phyloP scores from a whole-genome alignment of 129 eudicot genomes.

The Flaveria brownii region DNA sequence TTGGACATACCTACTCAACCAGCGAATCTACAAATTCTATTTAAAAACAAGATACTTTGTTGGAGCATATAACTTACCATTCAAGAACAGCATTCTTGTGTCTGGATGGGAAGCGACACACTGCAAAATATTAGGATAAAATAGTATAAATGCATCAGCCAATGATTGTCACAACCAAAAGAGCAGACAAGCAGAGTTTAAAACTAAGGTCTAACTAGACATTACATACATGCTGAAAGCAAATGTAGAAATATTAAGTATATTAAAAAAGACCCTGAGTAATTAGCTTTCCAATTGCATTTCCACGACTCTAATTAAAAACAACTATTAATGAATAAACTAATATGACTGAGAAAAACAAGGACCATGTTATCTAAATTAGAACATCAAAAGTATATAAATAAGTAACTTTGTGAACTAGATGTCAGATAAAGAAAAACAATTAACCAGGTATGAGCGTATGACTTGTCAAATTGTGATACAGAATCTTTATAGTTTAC shows the following conservation, averaged over 20 bases:
- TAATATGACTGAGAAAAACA: background rate
- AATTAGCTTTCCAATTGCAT: background rate
- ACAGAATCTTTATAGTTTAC: constrained; percentile 9
- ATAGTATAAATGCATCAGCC: background rate
- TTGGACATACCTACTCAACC: background rate
- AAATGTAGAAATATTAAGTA: background rate
- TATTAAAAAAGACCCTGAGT: background rate
- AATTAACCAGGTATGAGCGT: background rate
- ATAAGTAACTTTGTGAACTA: background rate
- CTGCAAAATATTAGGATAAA: constrained; percentile 20
- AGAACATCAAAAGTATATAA: background rate
- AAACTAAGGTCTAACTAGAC: background rate
- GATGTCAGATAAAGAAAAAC: background rate
- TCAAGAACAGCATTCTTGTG: constrained; percentile 24
- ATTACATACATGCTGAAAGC: background rate
- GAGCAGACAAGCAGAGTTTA: background rate
- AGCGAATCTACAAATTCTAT: background rate
- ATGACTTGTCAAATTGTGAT: background rate
- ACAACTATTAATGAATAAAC: background rate
- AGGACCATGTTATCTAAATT: background rate
- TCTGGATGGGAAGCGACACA: constrained; percentile 25
- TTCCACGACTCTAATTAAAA: background rate
- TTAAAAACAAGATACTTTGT: background rate
- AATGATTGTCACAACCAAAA: background rate
- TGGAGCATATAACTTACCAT: constrained; percentile 12